These are phyloP conservation scores for Rhizophora mangle DNA, from an alignment of 345 rosid species.

Conservation along the genomic window DNA sequence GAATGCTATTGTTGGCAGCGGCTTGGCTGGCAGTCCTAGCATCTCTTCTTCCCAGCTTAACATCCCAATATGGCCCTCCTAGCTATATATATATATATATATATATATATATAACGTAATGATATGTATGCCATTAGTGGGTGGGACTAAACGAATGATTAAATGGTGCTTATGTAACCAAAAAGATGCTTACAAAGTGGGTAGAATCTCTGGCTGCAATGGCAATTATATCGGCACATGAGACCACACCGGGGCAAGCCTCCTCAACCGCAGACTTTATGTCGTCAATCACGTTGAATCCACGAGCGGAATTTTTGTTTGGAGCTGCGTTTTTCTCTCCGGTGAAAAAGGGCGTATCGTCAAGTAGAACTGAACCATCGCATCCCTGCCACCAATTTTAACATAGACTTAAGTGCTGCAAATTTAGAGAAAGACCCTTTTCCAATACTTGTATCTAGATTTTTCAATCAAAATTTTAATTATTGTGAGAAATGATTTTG, in stretches of 20 bases:
- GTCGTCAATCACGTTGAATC: slow-evolving; percentile 66
- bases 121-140: no score
- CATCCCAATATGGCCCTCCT: slow-evolving; percentile 78
- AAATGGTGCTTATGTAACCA: neutral
- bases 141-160: no score
- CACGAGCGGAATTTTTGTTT: slow-evolving; percentile 65
- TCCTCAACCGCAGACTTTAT: slow-evolving; percentile 73
- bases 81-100: slow-evolving; percentile 36
- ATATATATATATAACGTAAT: no score
- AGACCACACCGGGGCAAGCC: slow-evolving; percentile 74
- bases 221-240: slow-evolving; percentile 82
- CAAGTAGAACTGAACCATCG: slow-evolving; percentile 78
- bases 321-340: slow-evolving; percentile 78
- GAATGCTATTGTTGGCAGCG: slow-evolving; percentile 73
- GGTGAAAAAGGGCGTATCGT: slow-evolving; percentile 67
- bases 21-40: slow-evolving; percentile 68
- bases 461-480: no score
- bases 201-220: slow-evolving; percentile 72
- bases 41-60: slow-evolving; percentile 89
- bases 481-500: no score
- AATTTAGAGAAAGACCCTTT: no score
- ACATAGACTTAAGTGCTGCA: no score
- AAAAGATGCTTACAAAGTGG: slow-evolving; percentile 5
- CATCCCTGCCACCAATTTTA: slow-evolving; percentile 49
- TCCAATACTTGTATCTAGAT: no score